Conservation (phyloP, 805 yeast species). For the Saturnispora zaruensis region DNA sequence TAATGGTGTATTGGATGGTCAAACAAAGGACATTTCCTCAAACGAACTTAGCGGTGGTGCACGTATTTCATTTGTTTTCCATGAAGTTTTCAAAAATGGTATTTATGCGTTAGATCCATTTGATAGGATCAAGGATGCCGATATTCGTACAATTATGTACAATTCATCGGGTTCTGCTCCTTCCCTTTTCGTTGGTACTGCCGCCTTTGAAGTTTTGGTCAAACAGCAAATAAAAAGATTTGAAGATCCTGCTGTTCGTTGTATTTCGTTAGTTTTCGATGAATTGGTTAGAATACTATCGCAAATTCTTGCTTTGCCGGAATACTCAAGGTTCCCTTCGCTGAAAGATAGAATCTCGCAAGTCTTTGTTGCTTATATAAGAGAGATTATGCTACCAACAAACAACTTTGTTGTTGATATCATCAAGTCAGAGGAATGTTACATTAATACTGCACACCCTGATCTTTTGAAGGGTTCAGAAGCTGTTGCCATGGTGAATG, state of each 20-base stretch:
- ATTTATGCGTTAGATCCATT: conserved; percentile 88
- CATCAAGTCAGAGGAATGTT: conserved; percentile 80
- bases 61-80: conserved; percentile 92
- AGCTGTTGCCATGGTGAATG: conserved; percentile 90
- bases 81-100: conserved; percentile 91
- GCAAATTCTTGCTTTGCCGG: conserved; percentile 74
- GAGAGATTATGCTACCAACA: conserved; percentile 77
- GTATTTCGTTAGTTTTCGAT: conserved; percentile 86
- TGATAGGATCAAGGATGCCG: conserved; percentile 91
- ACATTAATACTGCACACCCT: conserved; percentile 96
- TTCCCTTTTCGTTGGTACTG: conserved; percentile 91
- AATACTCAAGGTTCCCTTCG: conserved; percentile 82
- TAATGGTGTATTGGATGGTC: conserved; percentile 85
- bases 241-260: conserved; percentile 86
- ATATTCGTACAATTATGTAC: conserved; percentile 93
- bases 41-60: conserved; percentile 97
- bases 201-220: conserved; percentile 92
- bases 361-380: conserved; percentile 68
- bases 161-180: conserved; percentile 96
- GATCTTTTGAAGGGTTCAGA: conserved; percentile 91
- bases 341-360: conserved; percentile 80
- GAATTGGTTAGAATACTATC: conserved; percentile 86
- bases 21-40: conserved; percentile 78
- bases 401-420: conserved; percentile 77
- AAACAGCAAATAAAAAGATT: conserved; percentile 89